Percentiles rank a stretch among this genome's conserved stretches.
phyloP scores from a whole-genome alignment of 1,284 basidiomycete genomes.

The Pseudozyma tsukubaensis region DNA sequence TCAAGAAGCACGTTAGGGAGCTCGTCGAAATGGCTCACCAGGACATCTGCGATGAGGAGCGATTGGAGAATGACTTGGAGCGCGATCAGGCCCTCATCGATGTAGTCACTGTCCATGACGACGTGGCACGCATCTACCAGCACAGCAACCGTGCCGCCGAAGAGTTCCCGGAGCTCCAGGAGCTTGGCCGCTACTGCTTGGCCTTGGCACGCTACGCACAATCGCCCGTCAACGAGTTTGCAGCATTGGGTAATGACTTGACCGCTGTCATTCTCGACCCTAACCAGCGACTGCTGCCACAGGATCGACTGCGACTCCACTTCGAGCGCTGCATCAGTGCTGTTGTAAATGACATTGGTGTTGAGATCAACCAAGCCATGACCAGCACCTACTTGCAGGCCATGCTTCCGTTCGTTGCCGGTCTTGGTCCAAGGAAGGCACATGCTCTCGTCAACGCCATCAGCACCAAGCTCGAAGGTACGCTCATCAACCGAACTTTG shows the following conservation, averaged over 20 bases:
- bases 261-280: constrained; percentile 73
- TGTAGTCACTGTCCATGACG: constrained; percentile 87
- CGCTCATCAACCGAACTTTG: constrained; percentile 62
- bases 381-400: constrained; percentile 87
- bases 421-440: constrained; percentile 94
- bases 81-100: constrained; percentile 57
- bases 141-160: constrained; percentile 85
- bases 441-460: constrained; percentile 77
- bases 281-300: constrained; percentile 81
- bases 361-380: constrained; percentile 93
- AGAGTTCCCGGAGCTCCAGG: constrained; percentile 84
- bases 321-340: constrained; percentile 91
- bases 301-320: constrained; percentile 82
- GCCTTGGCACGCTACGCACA: constrained; percentile 93
- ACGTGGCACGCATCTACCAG: constrained; percentile 93
- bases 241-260: constrained; percentile 62
- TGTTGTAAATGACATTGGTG: constrained; percentile 88
- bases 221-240: constrained; percentile 77
- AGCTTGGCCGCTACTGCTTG: constrained; percentile 91
- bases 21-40: constrained; percentile 73
- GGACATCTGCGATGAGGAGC: constrained; percentile 65
- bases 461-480: constrained; percentile 60
- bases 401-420: constrained; percentile 89
- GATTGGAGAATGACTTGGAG: constrained; percentile 31
- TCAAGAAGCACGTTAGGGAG: constrained; percentile 73